A percentile compares a stretch with the other conserved stretches of the same genome.
These are phyloP conservation scores for Termitomyces sp. DNA, from an alignment of 768 basidiomycete genomes.

Conservation along the genomic window DNA sequence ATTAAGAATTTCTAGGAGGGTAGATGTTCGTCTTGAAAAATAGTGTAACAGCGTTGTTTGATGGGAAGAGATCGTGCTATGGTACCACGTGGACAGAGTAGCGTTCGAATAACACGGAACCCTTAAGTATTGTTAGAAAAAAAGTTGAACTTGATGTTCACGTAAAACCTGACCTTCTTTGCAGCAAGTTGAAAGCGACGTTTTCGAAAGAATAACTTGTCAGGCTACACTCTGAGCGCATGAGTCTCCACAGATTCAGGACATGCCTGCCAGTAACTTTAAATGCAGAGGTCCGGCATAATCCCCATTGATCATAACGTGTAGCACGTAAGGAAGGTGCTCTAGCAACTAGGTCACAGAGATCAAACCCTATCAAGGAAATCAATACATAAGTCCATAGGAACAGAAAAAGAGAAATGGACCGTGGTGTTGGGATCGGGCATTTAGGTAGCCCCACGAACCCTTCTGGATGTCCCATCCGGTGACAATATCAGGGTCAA, in stretches of 20 bases:
- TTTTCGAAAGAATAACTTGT: constrained; percentile 88
- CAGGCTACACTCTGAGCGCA: constrained; percentile 79
- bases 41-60: constrained; percentile 56
- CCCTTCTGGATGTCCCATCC: constrained; percentile 90
- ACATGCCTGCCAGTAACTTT: constrained; percentile 86
- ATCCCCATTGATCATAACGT: constrained; percentile 65
- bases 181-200: constrained; percentile 77
- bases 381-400: background rate
- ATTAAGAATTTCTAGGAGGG: constrained; percentile 79
- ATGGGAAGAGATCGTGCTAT: constrained; percentile 55
- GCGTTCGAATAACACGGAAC: constrained; percentile 68
- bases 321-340: constrained; percentile 48
- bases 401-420: constrained; percentile 6
- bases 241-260: constrained; percentile 89
- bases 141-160: background rate
- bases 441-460: constrained; percentile 88
- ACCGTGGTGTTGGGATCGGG: constrained; percentile 66
- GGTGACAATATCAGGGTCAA: constrained; percentile 88
- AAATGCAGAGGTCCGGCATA: constrained; percentile 75
- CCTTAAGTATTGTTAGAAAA: constrained; percentile 32
- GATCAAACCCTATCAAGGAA: constrained; percentile 57
- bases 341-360: constrained; percentile 72
- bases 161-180: constrained; percentile 54
- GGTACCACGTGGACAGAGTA: constrained; percentile 68
- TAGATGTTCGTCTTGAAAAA: constrained; percentile 56